These are phyloP conservation scores for Gymnopus androsaceus DNA, from an alignment of 1,284 basidiomycete genomes.

Conservation along the genomic window DNA sequence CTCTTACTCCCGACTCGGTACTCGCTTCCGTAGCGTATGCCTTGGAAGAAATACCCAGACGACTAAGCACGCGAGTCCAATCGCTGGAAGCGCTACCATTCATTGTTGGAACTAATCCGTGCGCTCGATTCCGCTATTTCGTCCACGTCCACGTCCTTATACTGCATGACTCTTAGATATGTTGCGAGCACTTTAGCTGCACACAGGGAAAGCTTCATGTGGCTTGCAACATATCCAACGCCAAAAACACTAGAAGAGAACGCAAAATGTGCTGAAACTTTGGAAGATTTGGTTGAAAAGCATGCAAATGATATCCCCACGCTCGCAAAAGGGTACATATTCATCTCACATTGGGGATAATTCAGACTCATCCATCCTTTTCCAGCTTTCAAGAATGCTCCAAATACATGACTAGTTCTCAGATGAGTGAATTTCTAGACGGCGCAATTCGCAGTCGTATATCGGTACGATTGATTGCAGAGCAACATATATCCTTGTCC, in stretches of 20 bases:
- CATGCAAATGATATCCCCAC: slow-evolving; percentile 89
- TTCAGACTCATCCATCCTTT: neutral
- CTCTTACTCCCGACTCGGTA: slow-evolving; percentile 68
- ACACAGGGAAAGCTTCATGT: slow-evolving; percentile 75
- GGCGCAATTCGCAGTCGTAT: slow-evolving; percentile 86
- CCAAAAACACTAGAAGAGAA: slow-evolving; percentile 75
- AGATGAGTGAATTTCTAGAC: slow-evolving; percentile 81
- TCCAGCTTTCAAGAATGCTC: slow-evolving; percentile 83
- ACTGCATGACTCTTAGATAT: slow-evolving; percentile 14
- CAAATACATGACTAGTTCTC: slow-evolving; percentile 77
- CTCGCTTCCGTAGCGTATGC: slow-evolving; percentile 70
- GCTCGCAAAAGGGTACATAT: slow-evolving; percentile 80
- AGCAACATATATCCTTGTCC: slow-evolving; percentile 88
- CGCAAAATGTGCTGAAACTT: slow-evolving; percentile 61
- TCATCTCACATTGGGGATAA: slow-evolving; percentile 2
- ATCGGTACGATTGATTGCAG: slow-evolving; percentile 86
- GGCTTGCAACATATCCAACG: slow-evolving; percentile 69
- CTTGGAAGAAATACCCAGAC: slow-evolving; percentile 71
- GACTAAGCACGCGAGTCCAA: slow-evolving; percentile 70
- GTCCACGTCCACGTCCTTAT: neutral
- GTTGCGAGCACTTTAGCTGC: slow-evolving; percentile 74
- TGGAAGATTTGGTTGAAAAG: slow-evolving; percentile 72
- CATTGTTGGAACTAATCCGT: slow-evolving; percentile 91
- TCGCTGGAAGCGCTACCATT: slow-evolving; percentile 75
- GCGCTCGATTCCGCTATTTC: slow-evolving; percentile 26